Percentiles rank a stretch among this genome's conserved stretches.
These are phyloP conservation scores for Camelina hispida DNA, from an alignment of 345 rosid species.

Conservation along the genomic window DNA sequence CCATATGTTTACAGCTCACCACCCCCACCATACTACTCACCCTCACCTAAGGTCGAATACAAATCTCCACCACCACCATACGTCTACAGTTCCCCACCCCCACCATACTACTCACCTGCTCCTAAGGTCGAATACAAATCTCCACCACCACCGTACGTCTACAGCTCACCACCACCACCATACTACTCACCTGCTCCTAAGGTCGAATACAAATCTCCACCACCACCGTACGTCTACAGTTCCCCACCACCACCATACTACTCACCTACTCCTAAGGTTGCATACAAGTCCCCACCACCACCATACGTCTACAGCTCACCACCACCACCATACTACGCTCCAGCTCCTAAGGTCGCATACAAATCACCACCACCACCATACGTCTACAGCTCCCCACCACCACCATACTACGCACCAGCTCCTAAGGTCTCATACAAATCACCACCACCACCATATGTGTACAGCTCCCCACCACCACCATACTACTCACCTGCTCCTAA, in stretches of 20 bases:
- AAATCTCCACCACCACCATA: constrained; percentile 3
- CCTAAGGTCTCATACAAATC: background rate
- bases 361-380: background rate
- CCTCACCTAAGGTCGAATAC: background rate
- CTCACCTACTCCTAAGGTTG: background rate
- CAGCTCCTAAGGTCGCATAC: background rate
- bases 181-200: background rate
- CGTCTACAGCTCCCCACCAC: background rate
- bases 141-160: background rate
- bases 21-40: background rate
- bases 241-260: background rate
- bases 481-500: constrained; percentile 1
- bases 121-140: background rate
- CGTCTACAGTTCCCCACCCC: background rate
- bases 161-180: background rate
- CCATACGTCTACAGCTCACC: background rate
- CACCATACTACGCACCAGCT: background rate
- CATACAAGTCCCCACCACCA: background rate
- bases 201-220: background rate
- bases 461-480: constrained; percentile 3
- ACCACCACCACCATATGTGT: background rate
- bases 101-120: background rate
- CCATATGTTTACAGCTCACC: background rate
- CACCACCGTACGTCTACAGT: background rate
- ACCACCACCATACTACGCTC: background rate